Evolutionary conservation across 192 early-diverging fungal species (phyloP).

Genomic region (Phycomyces blakesleeanus): DNA sequence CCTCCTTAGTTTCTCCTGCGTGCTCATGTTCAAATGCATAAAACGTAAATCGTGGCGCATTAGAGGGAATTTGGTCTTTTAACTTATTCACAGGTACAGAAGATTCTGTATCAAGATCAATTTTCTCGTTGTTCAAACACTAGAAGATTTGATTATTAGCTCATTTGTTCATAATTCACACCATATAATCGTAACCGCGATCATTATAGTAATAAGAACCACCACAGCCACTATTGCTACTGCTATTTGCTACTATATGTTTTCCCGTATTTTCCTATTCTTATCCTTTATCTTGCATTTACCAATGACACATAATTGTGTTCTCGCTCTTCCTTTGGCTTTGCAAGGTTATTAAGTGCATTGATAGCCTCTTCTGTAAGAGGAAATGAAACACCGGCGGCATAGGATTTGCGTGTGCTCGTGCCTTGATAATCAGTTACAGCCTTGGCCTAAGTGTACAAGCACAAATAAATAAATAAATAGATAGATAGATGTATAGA

Average conservation of each 20-base stretch:
- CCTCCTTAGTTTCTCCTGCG: conserved; percentile 45
- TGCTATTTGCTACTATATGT: too few relatives aligned
- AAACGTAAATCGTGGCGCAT: conserved; percentile 74
- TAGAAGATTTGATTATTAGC: conserved; percentile 11
- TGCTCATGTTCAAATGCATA: conserved; percentile 48
- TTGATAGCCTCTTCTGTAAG: conserved; percentile 52
- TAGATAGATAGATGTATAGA: conserved; percentile 9
- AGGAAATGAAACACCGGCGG: conserved; percentile 60
- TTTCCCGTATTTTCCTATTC: too few relatives aligned
- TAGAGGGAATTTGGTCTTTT: conserved; percentile 43
- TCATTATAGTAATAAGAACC: too few relatives aligned
- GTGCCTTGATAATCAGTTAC: conserved; percentile 51
- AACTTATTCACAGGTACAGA: conserved; percentile 50
- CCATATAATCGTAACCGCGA: too few relatives aligned
- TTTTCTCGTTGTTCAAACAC: conserved; percentile 52
- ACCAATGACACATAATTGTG: conserved; percentile 64
- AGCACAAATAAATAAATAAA: background rate
- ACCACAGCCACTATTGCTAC: too few relatives aligned
- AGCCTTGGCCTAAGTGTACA: conserved; percentile 34
- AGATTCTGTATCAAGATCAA: conserved; percentile 43
- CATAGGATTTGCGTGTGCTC: conserved; percentile 59
- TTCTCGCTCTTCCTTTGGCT: conserved; percentile 33
- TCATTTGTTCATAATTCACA: background rate
- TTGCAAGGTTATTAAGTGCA: conserved; percentile 55
- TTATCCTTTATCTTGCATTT: conserved; percentile 17